Conservation (phyloP, 176 grass and related monocot genomes). For the Avena eriantha region DNA sequence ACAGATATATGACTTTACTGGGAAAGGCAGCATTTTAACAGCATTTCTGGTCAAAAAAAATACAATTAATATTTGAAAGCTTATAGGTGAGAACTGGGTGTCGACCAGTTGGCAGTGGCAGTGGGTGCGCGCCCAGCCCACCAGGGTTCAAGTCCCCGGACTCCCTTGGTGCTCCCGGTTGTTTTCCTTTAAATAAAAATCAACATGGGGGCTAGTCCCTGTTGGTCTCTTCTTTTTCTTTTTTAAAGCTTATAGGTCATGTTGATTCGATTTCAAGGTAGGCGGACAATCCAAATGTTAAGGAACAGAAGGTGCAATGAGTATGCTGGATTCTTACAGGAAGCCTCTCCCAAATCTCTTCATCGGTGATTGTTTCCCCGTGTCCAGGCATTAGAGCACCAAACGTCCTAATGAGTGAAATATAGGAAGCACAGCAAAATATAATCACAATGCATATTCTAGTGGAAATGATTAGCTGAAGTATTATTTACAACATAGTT, state of each 20-base stretch:
- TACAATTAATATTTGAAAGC: not conserved
- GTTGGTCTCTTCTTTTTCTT: too few species aligned
- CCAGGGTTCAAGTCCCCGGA: too few species aligned
- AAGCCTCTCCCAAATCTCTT: constrained; percentile 81
- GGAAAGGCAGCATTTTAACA: constrained; percentile 1
- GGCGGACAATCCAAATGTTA: not conserved
- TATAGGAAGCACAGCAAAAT: constrained; percentile 24
- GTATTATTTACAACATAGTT: constrained; percentile 22
- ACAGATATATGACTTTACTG: constrained; percentile 16
- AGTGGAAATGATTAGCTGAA: constrained; percentile 10
- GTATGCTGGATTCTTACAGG: constrained; percentile 59
- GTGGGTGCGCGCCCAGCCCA: too few species aligned
- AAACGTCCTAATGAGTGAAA: constrained; percentile 60
- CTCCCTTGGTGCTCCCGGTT: too few species aligned
- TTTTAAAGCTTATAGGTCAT: not conserved
- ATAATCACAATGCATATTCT: constrained; percentile 27
- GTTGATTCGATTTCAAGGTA: not conserved
- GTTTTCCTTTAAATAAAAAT: too few species aligned
- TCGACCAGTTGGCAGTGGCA: too few species aligned
- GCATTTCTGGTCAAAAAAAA: not conserved
- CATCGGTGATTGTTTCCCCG: constrained; percentile 72
- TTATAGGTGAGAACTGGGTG: too few species aligned
- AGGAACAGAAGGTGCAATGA: constrained; percentile 10
- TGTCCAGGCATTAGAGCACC: constrained; percentile 75
- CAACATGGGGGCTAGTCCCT: too few species aligned